A percentile compares a stretch with the other conserved stretches of the same genome.
These are phyloP conservation scores for Epichloe scottii DNA, from an alignment of 2,329 filamentous ascomycete genomes.

Conservation along the genomic window DNA sequence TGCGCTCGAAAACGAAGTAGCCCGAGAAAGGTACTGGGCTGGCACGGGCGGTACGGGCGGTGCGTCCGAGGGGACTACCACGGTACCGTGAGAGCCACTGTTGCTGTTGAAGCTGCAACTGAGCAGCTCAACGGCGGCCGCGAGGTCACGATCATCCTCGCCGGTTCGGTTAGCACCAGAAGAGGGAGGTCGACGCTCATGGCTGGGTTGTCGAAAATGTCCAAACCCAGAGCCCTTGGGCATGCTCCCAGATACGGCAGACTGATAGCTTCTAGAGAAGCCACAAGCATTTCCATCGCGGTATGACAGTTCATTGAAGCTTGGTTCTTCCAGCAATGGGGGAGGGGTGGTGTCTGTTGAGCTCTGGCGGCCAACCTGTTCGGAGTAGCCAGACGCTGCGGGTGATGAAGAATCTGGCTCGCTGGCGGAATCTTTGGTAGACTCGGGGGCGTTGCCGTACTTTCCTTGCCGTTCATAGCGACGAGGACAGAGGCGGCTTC, in stretches of 20 bases:
- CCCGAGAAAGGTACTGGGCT: conserved; percentile 59
- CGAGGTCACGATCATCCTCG: conserved; percentile 76
- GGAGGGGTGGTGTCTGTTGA: conserved; percentile 90
- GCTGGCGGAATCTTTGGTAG: conserved; percentile 57
- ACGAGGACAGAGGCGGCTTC: conserved; percentile 95
- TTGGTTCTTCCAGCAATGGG: conserved; percentile 56
- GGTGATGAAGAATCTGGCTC: conserved; percentile 76
- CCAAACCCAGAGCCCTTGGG: conserved; percentile 32
- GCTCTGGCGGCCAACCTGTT: conserved; percentile 63
- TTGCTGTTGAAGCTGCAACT: conserved; percentile 83
- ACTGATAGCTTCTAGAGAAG: conserved; percentile 73
- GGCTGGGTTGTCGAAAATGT: conserved; percentile 62
- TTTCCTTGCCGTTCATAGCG: conserved; percentile 60
- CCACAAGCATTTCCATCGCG: conserved; percentile 43
- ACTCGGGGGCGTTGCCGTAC: conserved; percentile 50
- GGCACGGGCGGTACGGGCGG: conserved; percentile 84
- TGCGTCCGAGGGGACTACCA: conserved; percentile 54
- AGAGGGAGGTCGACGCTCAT: conserved; percentile 64
- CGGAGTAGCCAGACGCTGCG: conserved; percentile 67
- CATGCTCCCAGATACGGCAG: conserved; percentile 40
- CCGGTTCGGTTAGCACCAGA: conserved; percentile 64
- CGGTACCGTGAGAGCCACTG: conserved; percentile 49
- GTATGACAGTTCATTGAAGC: conserved; percentile 37
- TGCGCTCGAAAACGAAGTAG: conserved; percentile 41
- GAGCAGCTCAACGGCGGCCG: conserved; percentile 78